Conservation (phyloP, 345 rosid genomes). For the Litchi chinensis region DNA sequence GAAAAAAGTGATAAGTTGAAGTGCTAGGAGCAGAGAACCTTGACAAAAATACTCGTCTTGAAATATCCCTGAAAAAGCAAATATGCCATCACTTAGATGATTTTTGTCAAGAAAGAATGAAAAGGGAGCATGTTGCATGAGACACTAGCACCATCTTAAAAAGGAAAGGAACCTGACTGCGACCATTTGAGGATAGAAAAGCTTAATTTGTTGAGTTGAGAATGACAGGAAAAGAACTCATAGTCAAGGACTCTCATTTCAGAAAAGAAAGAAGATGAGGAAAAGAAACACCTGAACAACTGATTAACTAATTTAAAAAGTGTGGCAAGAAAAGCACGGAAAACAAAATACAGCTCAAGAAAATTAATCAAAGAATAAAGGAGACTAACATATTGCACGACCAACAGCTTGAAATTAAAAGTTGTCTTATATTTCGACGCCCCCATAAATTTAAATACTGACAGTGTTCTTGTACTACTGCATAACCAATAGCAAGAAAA, state of each 20-base stretch:
- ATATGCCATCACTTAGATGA: background rate
- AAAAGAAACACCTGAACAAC: background rate
- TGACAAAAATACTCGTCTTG: constrained; percentile 50
- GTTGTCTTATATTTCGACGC: background rate
- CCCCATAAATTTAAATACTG: background rate
- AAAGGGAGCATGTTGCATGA: background rate
- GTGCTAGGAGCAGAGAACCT: constrained; percentile 58
- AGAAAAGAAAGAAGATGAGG: no score
- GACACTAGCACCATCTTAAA: background rate
- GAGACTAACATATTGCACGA: background rate
- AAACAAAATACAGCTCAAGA: background rate
- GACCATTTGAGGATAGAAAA: background rate
- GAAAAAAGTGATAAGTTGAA: constrained; percentile 55
- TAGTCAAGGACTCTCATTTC: background rate
- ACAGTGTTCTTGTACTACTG: background rate
- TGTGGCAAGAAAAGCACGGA: background rate
- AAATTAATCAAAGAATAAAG: background rate
- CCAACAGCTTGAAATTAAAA: constrained; percentile 1
- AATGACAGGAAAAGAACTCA: background rate
- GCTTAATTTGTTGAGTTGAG: background rate
- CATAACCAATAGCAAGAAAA: constrained; percentile 4
- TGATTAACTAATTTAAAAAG: background rate
- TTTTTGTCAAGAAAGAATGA: background rate
- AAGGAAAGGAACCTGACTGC: background rate
- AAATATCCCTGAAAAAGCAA: constrained; percentile 65